Percentiles rank a stretch among this genome's conserved stretches.
These are phyloP conservation scores for Cardamine chenopodiifolia DNA, from an alignment of 345 rosid genomes.

Conservation along the genomic window DNA sequence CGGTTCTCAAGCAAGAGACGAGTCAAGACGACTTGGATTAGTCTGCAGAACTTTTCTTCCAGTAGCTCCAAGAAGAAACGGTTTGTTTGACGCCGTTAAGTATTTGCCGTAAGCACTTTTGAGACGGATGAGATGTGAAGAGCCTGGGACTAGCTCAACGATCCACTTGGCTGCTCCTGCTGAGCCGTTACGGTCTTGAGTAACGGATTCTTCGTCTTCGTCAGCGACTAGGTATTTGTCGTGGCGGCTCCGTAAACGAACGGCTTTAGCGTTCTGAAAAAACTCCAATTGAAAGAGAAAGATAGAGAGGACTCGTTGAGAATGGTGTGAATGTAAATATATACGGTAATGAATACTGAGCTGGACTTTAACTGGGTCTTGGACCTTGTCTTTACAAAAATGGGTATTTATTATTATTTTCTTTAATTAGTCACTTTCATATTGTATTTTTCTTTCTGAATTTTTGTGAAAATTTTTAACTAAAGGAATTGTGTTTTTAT, in stretches of 20 bases:
- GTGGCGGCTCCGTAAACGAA: slow-evolving; percentile 78
- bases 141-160: slow-evolving; percentile 58
- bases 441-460: neutral
- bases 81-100: slow-evolving; percentile 79
- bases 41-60: slow-evolving; percentile 73
- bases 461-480: neutral
- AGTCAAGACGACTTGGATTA: slow-evolving; percentile 57
- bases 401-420: neutral
- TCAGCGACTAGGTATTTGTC: slow-evolving; percentile 74
- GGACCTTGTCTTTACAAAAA: slow-evolving; percentile 33
- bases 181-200: slow-evolving; percentile 72
- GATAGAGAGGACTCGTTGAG: slow-evolving; percentile 25
- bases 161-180: slow-evolving; percentile 64
- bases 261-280: slow-evolving; percentile 70
- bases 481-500: neutral
- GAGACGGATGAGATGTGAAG: slow-evolving; percentile 59
- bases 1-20: slow-evolving; percentile 80
- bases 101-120: slow-evolving; percentile 71
- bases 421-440: neutral
- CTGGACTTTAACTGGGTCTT: slow-evolving; percentile 3
- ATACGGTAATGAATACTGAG: slow-evolving; percentile 6
- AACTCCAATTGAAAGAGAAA: slow-evolving; percentile 58
- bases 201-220: slow-evolving; percentile 72
- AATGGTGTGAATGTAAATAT: slow-evolving; percentile 18
- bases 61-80: slow-evolving; percentile 77